phyloP scores from a whole-genome alignment of 345 rosid species.

The Acer saccharum region DNA sequence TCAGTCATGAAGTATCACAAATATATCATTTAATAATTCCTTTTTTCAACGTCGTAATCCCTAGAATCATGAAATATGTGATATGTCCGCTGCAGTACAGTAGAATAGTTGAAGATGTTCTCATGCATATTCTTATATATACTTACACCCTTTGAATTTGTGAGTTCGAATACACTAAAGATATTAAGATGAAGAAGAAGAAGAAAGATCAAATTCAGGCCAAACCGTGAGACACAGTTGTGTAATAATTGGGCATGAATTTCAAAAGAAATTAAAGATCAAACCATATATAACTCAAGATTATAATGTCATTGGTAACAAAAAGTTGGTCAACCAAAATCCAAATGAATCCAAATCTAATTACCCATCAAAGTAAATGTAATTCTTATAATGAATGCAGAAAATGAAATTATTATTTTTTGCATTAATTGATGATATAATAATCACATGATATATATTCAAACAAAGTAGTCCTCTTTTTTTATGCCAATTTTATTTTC shows the following conservation, averaged over 20 bases:
- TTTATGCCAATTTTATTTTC: not conserved
- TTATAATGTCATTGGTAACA: no score
- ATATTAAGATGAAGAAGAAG: no score
- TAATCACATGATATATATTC: conserved; percentile 15
- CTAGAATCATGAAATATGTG: not conserved
- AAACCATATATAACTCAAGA: not conserved
- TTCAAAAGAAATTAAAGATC: no score
- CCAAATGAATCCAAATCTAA: not conserved
- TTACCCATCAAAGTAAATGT: not conserved
- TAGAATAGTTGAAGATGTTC: no score
- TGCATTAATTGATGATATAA: not conserved
- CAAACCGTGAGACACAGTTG: no score
- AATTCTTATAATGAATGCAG: not conserved
- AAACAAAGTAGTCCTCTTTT: conserved; percentile 4
- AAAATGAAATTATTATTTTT: not conserved
- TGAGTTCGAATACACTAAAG: no score
- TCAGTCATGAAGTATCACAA: not conserved
- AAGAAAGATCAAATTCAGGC: not conserved
- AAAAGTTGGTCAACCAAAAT: no score
- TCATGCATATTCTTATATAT: no score
- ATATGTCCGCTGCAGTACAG: not conserved
- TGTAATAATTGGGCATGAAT: not conserved
- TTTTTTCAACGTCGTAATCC: not conserved
- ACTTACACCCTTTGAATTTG: no score
- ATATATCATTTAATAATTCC: no score